Conservation (phyloP, 192 early-diverging fungal genomes). For the Mortierella alpina region DNA sequence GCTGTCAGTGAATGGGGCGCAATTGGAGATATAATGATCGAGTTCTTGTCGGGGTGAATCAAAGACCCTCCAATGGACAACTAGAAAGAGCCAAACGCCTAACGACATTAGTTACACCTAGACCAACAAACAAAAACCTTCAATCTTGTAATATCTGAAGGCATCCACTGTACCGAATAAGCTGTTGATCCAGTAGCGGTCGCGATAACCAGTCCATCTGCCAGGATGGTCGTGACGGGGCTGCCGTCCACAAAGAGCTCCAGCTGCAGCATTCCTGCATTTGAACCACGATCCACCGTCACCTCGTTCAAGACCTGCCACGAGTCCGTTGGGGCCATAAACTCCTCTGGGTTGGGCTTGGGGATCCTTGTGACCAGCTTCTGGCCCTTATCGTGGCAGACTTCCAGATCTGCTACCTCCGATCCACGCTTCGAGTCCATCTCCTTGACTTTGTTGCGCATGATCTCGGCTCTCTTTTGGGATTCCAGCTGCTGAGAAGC, state of each 20-base stretch:
- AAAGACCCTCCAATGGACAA: slow-evolving; percentile 91
- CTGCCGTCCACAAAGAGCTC: slow-evolving; percentile 79
- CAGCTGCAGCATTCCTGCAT: slow-evolving; percentile 85
- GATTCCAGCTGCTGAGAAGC: slow-evolving; percentile 1
- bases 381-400: slow-evolving; percentile 39
- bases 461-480: slow-evolving; percentile 6
- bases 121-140: not conserved
- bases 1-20: slow-evolving; percentile 92
- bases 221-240: slow-evolving; percentile 93
- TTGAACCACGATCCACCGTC: slow-evolving; percentile 92
- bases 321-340: slow-evolving; percentile 62
- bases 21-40: slow-evolving; percentile 91
- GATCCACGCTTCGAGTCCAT: slow-evolving; percentile 46
- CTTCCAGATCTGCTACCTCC: slow-evolving; percentile 32
- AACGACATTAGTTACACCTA: too few relatives aligned
- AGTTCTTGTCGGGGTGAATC: slow-evolving; percentile 91
- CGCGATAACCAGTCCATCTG: slow-evolving; percentile 92
- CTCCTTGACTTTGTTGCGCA: slow-evolving; percentile 36
- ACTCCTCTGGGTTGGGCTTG: slow-evolving; percentile 16
- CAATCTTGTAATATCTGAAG: not conserved
- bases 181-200: slow-evolving; percentile 95
- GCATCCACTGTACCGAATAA: slow-evolving; percentile 64
- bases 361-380: slow-evolving; percentile 18
- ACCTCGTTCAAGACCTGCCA: slow-evolving; percentile 95
- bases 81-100: slow-evolving; percentile 26